Evolutionary conservation across 1,284 basidiomycete species (phyloP).

Genomic region (Phylloporus gajari): DNA sequence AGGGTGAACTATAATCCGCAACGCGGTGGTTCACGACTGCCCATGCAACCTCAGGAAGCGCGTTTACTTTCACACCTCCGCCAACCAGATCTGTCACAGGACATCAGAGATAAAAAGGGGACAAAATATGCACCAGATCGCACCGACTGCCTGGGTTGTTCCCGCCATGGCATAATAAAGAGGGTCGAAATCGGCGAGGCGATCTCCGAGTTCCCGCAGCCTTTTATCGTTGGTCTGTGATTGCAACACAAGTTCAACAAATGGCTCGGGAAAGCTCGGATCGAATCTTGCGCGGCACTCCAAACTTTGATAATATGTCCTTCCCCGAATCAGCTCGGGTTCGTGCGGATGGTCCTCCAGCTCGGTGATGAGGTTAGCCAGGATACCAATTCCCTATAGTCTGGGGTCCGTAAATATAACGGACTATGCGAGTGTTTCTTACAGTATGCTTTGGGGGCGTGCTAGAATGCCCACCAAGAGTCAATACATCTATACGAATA

Average conservation of each 20-base stretch:
- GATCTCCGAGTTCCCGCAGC: conserved; percentile 42
- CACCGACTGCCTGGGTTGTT: conserved; percentile 63
- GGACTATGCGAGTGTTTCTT: conserved; percentile 14
- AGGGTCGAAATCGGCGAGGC: conserved; percentile 42
- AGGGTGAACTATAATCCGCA: not conserved
- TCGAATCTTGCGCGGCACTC: conserved; percentile 40
- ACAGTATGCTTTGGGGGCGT: conserved; percentile 68
- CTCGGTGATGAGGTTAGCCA: conserved; percentile 60
- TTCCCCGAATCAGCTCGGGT: conserved; percentile 46
- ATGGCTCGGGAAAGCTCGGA: conserved; percentile 37
- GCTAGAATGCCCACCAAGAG: conserved; percentile 75
- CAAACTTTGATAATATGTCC: conserved; percentile 37
- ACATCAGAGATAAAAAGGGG: conserved; percentile 4
- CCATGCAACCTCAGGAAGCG: conserved; percentile 51
- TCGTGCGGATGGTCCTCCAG: conserved; percentile 61
- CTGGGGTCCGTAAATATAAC: not conserved
- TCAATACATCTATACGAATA: conserved; percentile 61
- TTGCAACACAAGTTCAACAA: conserved; percentile 40
- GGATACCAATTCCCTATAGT: conserved; percentile 65
- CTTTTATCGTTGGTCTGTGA: conserved; percentile 42
- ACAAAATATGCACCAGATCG: not conserved
- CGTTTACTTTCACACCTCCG: conserved; percentile 61
- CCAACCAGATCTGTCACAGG: conserved; percentile 47
- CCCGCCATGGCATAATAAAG: conserved; percentile 40
- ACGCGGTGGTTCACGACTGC: not conserved